Evolutionary conservation across 306 rosid species (phyloP).

Genomic region (Albizia julibrissin): DNA sequence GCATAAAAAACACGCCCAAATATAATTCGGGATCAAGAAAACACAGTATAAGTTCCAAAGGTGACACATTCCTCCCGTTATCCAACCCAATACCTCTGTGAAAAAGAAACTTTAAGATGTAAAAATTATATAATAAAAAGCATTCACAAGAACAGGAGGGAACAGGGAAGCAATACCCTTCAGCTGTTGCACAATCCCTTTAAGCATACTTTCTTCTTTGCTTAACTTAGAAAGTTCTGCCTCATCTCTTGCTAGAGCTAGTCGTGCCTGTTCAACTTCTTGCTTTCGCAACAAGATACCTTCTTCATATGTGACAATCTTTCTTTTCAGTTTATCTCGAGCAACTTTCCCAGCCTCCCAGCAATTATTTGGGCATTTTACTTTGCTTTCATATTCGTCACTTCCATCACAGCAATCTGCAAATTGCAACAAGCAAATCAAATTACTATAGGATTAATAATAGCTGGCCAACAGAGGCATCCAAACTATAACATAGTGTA

Average conservation of each 20-base stretch:
- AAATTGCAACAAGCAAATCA: slow-evolving; percentile 31
- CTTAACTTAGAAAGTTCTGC: slow-evolving; percentile 70
- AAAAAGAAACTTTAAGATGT: neutral
- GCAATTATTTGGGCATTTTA: slow-evolving; percentile 85
- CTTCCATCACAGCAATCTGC: slow-evolving; percentile 98
- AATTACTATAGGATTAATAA: slow-evolving; percentile 27
- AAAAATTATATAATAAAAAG: slow-evolving; percentile 3
- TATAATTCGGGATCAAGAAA: neutral
- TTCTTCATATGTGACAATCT: slow-evolving; percentile 76
- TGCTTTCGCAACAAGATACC: slow-evolving; percentile 67
- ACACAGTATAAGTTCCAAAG: neutral
- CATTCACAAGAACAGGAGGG: slow-evolving; percentile 28
- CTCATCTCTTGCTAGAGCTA: slow-evolving; percentile 62
- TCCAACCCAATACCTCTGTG: neutral
- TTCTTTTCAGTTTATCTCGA: slow-evolving; percentile 70
- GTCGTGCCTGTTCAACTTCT: slow-evolving; percentile 71
- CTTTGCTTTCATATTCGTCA: slow-evolving; percentile 81
- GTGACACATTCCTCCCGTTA: neutral
- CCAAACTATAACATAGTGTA: slow-evolving; percentile 17
- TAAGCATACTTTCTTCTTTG: slow-evolving; percentile 72
- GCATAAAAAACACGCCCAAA: neutral
- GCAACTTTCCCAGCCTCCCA: slow-evolving; percentile 98
- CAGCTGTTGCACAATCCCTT: slow-evolving; percentile 77
- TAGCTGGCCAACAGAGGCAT: slow-evolving; percentile 11
- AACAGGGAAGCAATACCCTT: slow-evolving; percentile 56